phyloP scores from a whole-genome alignment of 1,139 yeast genomes.

The Suhomyces atakaporum region DNA sequence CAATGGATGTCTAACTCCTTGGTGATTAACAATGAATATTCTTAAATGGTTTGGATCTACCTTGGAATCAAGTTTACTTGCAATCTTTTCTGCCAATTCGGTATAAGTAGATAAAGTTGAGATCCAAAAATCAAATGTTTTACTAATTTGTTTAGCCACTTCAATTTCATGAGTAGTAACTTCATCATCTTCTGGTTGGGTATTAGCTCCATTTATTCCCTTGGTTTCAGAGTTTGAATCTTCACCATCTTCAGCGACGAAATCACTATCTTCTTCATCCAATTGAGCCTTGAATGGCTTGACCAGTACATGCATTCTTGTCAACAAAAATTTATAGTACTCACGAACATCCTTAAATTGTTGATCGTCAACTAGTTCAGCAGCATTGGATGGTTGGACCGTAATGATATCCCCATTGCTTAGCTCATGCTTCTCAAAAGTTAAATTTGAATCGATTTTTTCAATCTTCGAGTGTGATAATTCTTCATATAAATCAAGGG shows the following conservation, averaged over 20 bases:
- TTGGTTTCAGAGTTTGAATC: constrained; percentile 16
- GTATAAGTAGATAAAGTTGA: constrained; percentile 60
- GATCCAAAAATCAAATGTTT: constrained; percentile 66
- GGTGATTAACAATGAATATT: constrained; percentile 58
- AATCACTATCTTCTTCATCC: constrained; percentile 54
- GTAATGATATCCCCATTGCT: constrained; percentile 79
- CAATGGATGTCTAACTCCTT: constrained; percentile 55
- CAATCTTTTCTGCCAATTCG: constrained; percentile 62
- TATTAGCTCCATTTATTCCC: constrained; percentile 9
- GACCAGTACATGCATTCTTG: constrained; percentile 63
- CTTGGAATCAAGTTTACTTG: constrained; percentile 42
- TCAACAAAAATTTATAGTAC: constrained; percentile 64
- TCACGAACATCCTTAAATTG: constrained; percentile 42
- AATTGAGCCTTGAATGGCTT: constrained; percentile 47
- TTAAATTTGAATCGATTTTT: constrained; percentile 38
- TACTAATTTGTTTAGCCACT: constrained; percentile 21
- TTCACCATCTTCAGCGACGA: constrained; percentile 22
- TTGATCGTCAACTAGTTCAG: constrained; percentile 21
- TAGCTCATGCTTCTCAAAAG: constrained; percentile 67
- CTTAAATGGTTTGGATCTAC: constrained; percentile 67
- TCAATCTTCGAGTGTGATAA: constrained; percentile 65
- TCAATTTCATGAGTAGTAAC: constrained; percentile 18
- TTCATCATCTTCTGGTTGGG: constrained; percentile 14
- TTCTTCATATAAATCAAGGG: constrained; percentile 65
- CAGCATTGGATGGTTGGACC: constrained; percentile 43